Conservation (phyloP, 768 basidiomycete species). For the Hypsizygus marmoreus region DNA sequence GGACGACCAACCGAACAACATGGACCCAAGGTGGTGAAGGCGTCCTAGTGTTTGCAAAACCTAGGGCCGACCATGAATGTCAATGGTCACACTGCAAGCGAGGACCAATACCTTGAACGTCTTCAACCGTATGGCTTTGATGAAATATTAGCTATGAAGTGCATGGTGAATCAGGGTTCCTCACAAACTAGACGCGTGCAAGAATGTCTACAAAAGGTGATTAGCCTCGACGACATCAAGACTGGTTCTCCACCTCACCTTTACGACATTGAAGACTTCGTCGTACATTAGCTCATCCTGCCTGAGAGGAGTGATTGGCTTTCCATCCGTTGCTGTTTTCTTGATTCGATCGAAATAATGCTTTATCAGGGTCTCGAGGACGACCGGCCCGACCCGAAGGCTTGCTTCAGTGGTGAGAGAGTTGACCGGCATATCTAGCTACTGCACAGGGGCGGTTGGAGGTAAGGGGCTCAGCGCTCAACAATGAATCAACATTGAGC, state of each 20-base stretch:
- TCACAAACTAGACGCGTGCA: conserved; percentile 69
- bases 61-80: conserved; percentile 27
- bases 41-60: conserved; percentile 78
- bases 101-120: conserved; percentile 57
- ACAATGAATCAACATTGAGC: too few species aligned
- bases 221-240: background rate
- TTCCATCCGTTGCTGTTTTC: conserved; percentile 38
- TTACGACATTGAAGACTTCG: conserved; percentile 74
- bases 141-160: background rate
- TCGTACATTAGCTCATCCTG: conserved; percentile 83
- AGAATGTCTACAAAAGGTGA: conserved; percentile 71
- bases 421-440: conserved; percentile 49
- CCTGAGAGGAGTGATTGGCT: conserved; percentile 49
- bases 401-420: conserved; percentile 64
- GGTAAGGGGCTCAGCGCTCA: too few species aligned
- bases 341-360: conserved; percentile 78
- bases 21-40: conserved; percentile 86
- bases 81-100: background rate
- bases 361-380: conserved; percentile 78
- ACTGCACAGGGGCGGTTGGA: too few species aligned
- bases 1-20: conserved; percentile 69
- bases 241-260: conserved; percentile 49
- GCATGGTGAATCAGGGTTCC: background rate
- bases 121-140: conserved; percentile 79
- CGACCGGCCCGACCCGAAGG: conserved; percentile 67